These are phyloP conservation scores for Lippia alba DNA, from an alignment of 305 asterid genomes.

Conservation along the genomic window DNA sequence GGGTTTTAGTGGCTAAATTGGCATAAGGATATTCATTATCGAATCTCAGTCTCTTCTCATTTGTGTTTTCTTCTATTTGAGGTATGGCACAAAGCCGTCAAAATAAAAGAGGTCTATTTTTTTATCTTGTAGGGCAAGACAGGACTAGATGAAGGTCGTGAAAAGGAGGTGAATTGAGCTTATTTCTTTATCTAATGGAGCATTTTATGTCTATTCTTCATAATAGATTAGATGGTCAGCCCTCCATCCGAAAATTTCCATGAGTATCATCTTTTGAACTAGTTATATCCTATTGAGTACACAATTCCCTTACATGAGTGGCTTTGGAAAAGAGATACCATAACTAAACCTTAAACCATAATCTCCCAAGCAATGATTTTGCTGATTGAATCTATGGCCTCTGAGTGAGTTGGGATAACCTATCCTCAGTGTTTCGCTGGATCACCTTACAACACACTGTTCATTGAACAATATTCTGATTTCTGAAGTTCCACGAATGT, in stretches of 20 bases:
- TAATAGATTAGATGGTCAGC: constrained; percentile 24
- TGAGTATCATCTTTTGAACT: constrained; percentile 2
- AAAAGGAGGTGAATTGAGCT: constrained; percentile 57
- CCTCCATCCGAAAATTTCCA: constrained; percentile 8
- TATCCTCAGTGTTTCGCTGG: background rate
- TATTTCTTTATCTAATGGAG: constrained; percentile 39
- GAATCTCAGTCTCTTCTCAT: constrained; percentile 7
- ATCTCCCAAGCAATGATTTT: constrained; percentile 17
- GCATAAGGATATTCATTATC: background rate
- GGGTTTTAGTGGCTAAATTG: constrained; percentile 6
- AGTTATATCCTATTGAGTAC: constrained; percentile 1
- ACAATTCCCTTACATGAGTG: background rate
- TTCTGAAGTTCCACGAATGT: background rate
- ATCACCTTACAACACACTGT: constrained; percentile 9
- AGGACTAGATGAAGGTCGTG: constrained; percentile 87
- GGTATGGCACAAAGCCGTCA: constrained; percentile 39
- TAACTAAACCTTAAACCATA: background rate
- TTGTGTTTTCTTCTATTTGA: constrained; percentile 32
- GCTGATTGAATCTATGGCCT: constrained; percentile 11
- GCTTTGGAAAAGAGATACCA: background rate
- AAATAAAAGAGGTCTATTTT: constrained; percentile 58
- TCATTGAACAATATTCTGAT: background rate
- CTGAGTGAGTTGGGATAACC: background rate
- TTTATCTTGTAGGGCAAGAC: constrained; percentile 75
- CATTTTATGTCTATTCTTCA: constrained; percentile 18